Evolutionary conservation across 148 eudicot species (phyloP).

Genomic region (Limonium bicolor): DNA sequence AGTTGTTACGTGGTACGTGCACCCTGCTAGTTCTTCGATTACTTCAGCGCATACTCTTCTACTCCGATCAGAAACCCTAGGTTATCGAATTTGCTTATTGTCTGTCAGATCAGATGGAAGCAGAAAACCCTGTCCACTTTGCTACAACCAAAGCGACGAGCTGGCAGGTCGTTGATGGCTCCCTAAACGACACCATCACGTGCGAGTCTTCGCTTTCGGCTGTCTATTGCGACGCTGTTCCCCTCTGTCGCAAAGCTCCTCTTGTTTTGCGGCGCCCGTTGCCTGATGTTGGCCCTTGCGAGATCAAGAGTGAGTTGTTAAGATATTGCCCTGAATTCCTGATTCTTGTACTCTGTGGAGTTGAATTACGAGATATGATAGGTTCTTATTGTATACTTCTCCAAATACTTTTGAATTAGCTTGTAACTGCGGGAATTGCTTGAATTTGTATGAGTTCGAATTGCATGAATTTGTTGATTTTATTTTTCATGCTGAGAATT

Average conservation of each 20-base stretch:
- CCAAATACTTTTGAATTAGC: no score
- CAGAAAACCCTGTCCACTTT: constrained; percentile 10
- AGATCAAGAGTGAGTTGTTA: constrained; percentile 39
- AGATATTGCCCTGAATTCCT: background rate
- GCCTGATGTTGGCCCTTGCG: constrained; percentile 43
- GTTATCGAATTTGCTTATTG: no score
- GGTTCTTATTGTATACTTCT: background rate
- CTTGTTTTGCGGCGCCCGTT: constrained; percentile 33
- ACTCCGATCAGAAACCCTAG: no score
- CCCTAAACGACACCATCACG: constrained; percentile 24
- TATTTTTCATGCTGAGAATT: background rate
- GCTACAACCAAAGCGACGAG: constrained; percentile 11
- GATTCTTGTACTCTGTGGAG: background rate
- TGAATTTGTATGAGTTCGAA: no score
- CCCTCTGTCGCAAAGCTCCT: constrained; percentile 12
- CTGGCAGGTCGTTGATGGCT: constrained; percentile 44
- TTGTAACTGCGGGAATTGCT: no score
- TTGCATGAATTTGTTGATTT: no score
- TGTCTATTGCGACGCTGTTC: constrained; percentile 2
- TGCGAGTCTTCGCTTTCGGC: constrained; percentile 38
- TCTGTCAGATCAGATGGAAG: no score
- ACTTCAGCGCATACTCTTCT: no score
- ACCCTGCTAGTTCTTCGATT: no score
- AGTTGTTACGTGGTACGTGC: no score
- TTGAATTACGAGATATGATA: background rate